A percentile compares a stretch with the other conserved stretches of the same genome.
Evolutionary conservation across 2,329 filamentous ascomycete genomes (phyloP).

Genomic region (Aspergillus calidoustus): DNA sequence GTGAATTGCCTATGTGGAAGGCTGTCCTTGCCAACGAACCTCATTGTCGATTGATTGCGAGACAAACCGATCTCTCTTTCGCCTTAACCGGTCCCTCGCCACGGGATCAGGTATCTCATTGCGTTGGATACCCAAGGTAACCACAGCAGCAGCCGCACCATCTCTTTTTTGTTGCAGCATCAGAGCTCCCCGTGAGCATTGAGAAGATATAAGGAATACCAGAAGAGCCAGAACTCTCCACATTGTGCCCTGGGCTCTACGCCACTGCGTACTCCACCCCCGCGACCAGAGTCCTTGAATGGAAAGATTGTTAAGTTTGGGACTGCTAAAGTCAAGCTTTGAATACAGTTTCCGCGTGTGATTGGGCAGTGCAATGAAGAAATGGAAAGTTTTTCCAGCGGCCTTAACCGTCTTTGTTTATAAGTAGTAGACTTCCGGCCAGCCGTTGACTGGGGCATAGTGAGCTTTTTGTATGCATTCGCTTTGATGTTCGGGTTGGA

Average conservation of each 20-base stretch:
- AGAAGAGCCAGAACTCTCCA: slow-evolving; percentile 21
- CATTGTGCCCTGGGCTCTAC: slow-evolving; percentile 6
- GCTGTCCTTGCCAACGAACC: slow-evolving; percentile 30
- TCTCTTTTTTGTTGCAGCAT: slow-evolving; percentile 38
- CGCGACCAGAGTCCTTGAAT: not conserved
- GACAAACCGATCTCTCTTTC: slow-evolving; percentile 46
- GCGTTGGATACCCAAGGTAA: slow-evolving; percentile 57
- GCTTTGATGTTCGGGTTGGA: slow-evolving; percentile 3
- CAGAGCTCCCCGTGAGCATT: slow-evolving; percentile 28
- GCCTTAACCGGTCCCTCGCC: slow-evolving; percentile 51
- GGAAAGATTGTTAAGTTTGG: not conserved
- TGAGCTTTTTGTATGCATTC: slow-evolving; percentile 11
- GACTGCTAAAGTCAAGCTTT: not conserved
- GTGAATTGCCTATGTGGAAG: slow-evolving; percentile 1
- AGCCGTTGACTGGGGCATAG: slow-evolving; percentile 1
- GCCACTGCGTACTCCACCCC: not conserved
- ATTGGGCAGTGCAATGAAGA: not conserved
- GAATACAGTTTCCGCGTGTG: not conserved
- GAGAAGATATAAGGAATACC: slow-evolving; percentile 21
- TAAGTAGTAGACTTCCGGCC: not conserved
- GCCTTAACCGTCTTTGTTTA: not conserved
- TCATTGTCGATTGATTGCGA: slow-evolving; percentile 59
- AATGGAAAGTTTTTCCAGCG: not conserved
- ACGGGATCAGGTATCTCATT: slow-evolving; percentile 52
- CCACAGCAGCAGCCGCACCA: slow-evolving; percentile 45